These are phyloP conservation scores for Wallacemonas sp. DNA, from an alignment of 208 protist species.

Conservation along the genomic window DNA sequence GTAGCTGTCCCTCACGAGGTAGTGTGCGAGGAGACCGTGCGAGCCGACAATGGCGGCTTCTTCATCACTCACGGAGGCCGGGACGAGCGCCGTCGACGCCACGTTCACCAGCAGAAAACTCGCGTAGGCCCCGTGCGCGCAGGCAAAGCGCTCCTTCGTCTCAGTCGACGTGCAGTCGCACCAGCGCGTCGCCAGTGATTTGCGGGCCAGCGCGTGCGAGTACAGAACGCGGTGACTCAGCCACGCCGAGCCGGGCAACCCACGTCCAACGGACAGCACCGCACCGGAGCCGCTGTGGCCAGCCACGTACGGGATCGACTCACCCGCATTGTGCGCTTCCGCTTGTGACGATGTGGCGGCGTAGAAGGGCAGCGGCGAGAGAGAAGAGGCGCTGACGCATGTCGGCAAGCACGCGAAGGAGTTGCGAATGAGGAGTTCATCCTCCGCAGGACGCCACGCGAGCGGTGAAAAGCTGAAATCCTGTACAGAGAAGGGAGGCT, in stretches of 20 bases:
- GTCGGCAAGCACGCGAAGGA: constrained; percentile 86
- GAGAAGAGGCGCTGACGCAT: no score
- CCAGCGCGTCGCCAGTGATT: constrained; percentile 16
- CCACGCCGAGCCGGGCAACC: constrained; percentile 3
- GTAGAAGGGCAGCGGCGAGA: constrained; percentile 59
- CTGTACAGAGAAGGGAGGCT: no score
- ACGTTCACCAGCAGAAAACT: constrained; percentile 45
- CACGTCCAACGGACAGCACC: constrained; percentile 47
- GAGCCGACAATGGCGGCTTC: constrained; percentile 51
- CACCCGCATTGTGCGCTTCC: constrained; percentile 45
- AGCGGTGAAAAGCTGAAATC: constrained; percentile 1
- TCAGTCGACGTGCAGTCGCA: neutral
- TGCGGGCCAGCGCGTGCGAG: constrained; percentile 49
- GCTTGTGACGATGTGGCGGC: neutral
- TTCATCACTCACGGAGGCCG: constrained; percentile 51
- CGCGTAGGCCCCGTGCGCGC: constrained; percentile 3
- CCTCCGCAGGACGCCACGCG: constrained; percentile 4
- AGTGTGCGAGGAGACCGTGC: constrained; percentile 90
- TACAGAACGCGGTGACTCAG: constrained; percentile 79
- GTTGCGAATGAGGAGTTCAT: constrained; percentile 55
- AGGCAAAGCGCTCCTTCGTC: neutral
- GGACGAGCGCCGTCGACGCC: constrained; percentile 26
- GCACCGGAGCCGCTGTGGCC: constrained; percentile 76
- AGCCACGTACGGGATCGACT: constrained; percentile 57
- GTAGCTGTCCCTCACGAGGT: constrained; percentile 74